These are phyloP conservation scores for Zygosaccharomyces sapae DNA, from an alignment of 1,139 yeast species.

Conservation along the genomic window DNA sequence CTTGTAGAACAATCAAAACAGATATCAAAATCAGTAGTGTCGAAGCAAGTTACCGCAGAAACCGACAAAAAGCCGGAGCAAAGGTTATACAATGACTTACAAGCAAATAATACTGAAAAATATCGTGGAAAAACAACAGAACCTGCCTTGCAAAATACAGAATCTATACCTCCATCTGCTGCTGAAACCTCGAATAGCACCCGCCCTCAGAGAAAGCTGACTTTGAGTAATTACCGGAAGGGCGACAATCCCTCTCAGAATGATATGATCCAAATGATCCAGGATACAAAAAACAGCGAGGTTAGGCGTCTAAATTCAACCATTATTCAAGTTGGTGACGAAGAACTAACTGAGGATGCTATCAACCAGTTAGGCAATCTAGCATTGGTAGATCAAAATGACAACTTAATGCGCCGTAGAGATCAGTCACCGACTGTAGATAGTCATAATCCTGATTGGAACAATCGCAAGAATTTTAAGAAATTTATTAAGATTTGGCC, in stretches of 20 bases:
- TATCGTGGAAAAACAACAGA: background rate
- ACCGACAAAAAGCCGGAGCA: background rate
- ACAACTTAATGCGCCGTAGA: conserved; percentile 15
- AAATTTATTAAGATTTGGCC: conserved; percentile 36
- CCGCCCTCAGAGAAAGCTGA: conserved; percentile 3
- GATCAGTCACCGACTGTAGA: conserved; percentile 1
- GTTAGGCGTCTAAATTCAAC: conserved; percentile 29
- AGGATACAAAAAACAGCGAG: conserved; percentile 34
- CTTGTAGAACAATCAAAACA: no score
- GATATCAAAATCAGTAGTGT: background rate
- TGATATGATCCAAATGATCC: conserved; percentile 32
- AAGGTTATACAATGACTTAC: background rate
- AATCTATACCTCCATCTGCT: background rate
- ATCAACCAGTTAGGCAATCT: conserved; percentile 31
- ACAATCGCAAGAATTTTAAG: conserved; percentile 38
- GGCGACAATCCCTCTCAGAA: conserved; percentile 2
- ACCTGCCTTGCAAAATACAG: background rate
- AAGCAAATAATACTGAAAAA: background rate
- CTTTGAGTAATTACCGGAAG: conserved; percentile 4
- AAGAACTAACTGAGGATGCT: conserved; percentile 33
- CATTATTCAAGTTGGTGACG: conserved; percentile 27
- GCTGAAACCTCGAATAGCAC: background rate
- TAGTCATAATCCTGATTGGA: conserved; percentile 25
- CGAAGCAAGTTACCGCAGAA: background rate
- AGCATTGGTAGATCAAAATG: conserved; percentile 34